These are phyloP conservation scores for Camellia japonica DNA, from an alignment of 148 eudicot species.

Conservation along the genomic window DNA sequence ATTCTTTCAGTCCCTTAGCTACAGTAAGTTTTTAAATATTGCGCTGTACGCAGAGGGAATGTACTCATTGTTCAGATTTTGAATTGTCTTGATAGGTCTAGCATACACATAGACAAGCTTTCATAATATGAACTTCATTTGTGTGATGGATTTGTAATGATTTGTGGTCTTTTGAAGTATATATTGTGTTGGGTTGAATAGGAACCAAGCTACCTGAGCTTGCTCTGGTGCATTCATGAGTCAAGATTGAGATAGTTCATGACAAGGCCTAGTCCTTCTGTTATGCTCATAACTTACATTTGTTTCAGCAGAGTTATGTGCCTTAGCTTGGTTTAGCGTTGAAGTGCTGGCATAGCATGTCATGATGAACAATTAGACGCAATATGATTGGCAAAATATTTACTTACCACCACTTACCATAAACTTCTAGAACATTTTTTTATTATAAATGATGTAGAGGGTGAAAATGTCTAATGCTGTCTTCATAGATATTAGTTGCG, in stretches of 20 bases:
- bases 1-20: constrained; percentile 11
- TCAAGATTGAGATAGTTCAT: not conserved
- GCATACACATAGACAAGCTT: not conserved
- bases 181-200: not conserved
- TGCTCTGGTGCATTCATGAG: not conserved
- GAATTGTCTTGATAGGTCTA: not conserved
- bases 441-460: not conserved
- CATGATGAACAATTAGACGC: not conserved
- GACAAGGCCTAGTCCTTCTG: not conserved
- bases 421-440: not conserved
- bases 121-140: not conserved
- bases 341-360: not conserved
- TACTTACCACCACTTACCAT: not conserved
- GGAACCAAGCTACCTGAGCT: constrained; percentile 8
- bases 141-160: not conserved
- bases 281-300: not conserved
- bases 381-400: not conserved
- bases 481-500: no score
- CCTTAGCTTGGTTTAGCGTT: not conserved
- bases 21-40: constrained; percentile 19
- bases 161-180: not conserved
- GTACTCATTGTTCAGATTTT: not conserved
- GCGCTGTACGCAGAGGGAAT: not conserved
- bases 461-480: no score
- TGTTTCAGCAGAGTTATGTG: not conserved